A percentile compares a stretch with the other conserved stretches of the same genome.
These are phyloP conservation scores for Lyophyllum decastes DNA, from an alignment of 768 basidiomycete genomes.

Conservation along the genomic window DNA sequence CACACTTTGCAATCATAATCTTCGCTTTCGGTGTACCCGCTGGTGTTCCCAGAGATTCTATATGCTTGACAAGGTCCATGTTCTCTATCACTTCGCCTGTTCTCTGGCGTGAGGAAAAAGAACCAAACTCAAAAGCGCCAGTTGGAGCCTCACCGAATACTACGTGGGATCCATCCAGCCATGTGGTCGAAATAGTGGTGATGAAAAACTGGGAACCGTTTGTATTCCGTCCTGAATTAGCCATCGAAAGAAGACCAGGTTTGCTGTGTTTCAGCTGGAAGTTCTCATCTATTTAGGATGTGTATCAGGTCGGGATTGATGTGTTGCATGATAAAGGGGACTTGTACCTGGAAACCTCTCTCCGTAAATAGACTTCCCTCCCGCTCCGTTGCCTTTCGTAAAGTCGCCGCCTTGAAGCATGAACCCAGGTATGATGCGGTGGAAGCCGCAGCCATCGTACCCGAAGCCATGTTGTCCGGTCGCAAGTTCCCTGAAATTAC, in stretches of 20 bases:
- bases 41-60: conserved; percentile 48
- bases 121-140: neutral
- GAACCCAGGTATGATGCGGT: conserved; percentile 74
- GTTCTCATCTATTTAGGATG: conserved; percentile 68
- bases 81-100: conserved; percentile 65
- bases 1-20: conserved; percentile 51
- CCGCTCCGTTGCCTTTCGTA: conserved; percentile 69
- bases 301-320: conserved; percentile 19
- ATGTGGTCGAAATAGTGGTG: conserved; percentile 71
- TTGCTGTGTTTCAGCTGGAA: conserved; percentile 71
- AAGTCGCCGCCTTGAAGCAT: conserved; percentile 91
- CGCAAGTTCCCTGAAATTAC: conserved; percentile 80
- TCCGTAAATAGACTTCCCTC: conserved; percentile 85
- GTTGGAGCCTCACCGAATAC: conserved; percentile 28
- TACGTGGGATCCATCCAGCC: conserved; percentile 46
- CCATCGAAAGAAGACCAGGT: conserved; percentile 71
- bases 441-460: conserved; percentile 68
- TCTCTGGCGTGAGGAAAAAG: neutral
- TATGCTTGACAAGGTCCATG: conserved; percentile 60
- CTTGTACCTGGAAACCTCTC: conserved; percentile 68
- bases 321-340: conserved; percentile 28
- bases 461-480: conserved; percentile 68
- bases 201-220: conserved; percentile 87
- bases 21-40: conserved; percentile 40
- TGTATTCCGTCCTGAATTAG: conserved; percentile 80